Base-by-base conservation (phyloP, 441 rosid species). In the Macaranga tanarius region DNA sequence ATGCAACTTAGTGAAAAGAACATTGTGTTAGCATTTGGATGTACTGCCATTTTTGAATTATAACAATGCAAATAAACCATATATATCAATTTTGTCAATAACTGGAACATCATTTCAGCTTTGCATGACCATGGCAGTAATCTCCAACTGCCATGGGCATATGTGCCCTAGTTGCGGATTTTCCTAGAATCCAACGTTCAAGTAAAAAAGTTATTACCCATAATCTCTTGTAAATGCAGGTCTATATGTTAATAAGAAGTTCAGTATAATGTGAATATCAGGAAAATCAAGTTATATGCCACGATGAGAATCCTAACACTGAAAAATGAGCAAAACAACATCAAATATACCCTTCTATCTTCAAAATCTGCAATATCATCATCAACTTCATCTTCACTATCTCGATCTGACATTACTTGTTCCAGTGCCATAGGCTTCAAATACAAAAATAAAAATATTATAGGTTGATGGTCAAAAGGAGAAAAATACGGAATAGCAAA, bases 351-450 rank as follows among this genome's bases (percentile, higher is more conserved):
- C 91, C 96, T 85, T 81, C 93, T 85, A 82, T 91, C 98, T 86
- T 93, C 98, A 81, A 91, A 84, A 83, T 93, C 97, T 28, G 98
- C 98, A 76, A 93, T 94, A 84, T 91, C 98, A 72, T 93, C 97
- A 79, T 91, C 98, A 34, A 90, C 96, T 82, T 93, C 98, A 75
- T 93, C 98, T 82, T 93, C 98, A 60, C 97, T 93, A 72, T 93
- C 98, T 71, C 90, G 84, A 72, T 91, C 97, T 2, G 94, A 87
- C 84, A 86, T 78, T 78, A 91, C 92, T 86, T 93, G 97, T 74
- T 90, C 98, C 57, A 86, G 38, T 38, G 81, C 91, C 98, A 93
- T 93, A 72, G 94, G 94, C 97, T 93, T 80, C 78, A 84, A 72
- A 69, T 22, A 66, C 73, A 77, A 71, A 72, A 61, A 55, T 20